Conservation (phyloP, 2,329 filamentous ascomycete species). For the Alternaria brassicicola region DNA sequence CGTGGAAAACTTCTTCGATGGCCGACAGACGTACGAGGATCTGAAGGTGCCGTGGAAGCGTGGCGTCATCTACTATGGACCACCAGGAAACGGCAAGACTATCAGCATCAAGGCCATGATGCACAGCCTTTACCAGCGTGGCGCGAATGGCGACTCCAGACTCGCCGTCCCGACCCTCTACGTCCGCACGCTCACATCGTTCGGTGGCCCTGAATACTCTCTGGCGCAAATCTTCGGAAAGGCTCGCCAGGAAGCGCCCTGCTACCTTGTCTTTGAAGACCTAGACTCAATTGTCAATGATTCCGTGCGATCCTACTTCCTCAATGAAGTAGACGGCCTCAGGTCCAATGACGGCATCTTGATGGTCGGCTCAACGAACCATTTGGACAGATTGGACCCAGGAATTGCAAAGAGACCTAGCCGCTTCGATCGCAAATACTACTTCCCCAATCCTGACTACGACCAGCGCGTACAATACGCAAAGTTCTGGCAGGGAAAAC, state of each 20-base stretch:
- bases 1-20: slow-evolving; percentile 68
- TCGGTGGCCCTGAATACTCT: slow-evolving; percentile 61
- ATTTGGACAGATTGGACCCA: slow-evolving; percentile 69
- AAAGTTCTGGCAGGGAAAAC: slow-evolving; percentile 53
- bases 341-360: slow-evolving; percentile 73
- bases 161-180: slow-evolving; percentile 60
- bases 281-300: slow-evolving; percentile 70
- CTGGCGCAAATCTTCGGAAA: slow-evolving; percentile 50
- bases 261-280: slow-evolving; percentile 74
- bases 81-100: slow-evolving; percentile 70
- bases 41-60: slow-evolving; percentile 74
- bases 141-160: slow-evolving; percentile 42
- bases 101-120: slow-evolving; percentile 74
- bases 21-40: slow-evolving; percentile 62
- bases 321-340: slow-evolving; percentile 75
- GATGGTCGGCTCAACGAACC: slow-evolving; percentile 70
- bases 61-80: slow-evolving; percentile 71
- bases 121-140: slow-evolving; percentile 64
- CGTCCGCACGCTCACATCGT: slow-evolving; percentile 59
- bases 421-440: slow-evolving; percentile 57
- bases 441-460: slow-evolving; percentile 50
- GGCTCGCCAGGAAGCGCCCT: slow-evolving; percentile 68
- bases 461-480: slow-evolving; percentile 51
- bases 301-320: slow-evolving; percentile 68
- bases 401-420: slow-evolving; percentile 60